Percentiles rank a stretch among this genome's conserved stretches.
Conservation (phyloP, 2,329 filamentous ascomycete genomes). For the Trematosphaeria pertusa region DNA sequence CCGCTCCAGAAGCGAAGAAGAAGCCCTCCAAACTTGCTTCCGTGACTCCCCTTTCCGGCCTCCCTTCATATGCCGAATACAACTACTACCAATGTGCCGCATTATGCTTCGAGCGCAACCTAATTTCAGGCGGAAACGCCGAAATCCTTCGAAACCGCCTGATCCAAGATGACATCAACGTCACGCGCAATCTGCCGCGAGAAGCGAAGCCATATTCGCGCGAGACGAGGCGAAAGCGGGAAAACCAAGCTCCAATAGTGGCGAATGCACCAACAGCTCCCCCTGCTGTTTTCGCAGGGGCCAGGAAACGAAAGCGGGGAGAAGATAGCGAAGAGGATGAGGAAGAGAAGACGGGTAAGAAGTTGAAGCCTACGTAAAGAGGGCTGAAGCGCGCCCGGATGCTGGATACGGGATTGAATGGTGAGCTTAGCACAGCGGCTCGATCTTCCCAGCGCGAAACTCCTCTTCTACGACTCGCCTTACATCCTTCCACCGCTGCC, state of each 20-base stretch:
- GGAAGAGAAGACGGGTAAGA: neutral
- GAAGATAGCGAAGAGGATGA: neutral
- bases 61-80: slow-evolving; percentile 15
- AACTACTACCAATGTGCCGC: slow-evolving; percentile 24
- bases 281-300: neutral
- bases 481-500: slow-evolving; percentile 18
- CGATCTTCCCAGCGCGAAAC: slow-evolving; percentile 17
- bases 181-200: slow-evolving; percentile 10
- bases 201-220: slow-evolving; percentile 5
- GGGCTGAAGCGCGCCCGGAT: too few species aligned
- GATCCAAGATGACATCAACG: slow-evolving; percentile 27
- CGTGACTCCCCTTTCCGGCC: slow-evolving; percentile 1
- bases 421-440: slow-evolving; percentile 21
- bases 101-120: slow-evolving; percentile 21
- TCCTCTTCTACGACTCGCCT: slow-evolving; percentile 17
- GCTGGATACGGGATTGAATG: too few species aligned
- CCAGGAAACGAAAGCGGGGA: neutral
- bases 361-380: too few species aligned
- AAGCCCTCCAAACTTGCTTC: neutral
- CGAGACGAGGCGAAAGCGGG: neutral
- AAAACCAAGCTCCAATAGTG: slow-evolving; percentile 2
- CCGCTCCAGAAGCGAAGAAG: neutral
- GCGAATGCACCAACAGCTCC: slow-evolving; percentile 3
- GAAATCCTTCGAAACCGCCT: slow-evolving; percentile 20
- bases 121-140: slow-evolving; percentile 18